phyloP scores from a whole-genome alignment of 2,329 filamentous ascomycete species.

The Rhynchosporium graminicola region DNA sequence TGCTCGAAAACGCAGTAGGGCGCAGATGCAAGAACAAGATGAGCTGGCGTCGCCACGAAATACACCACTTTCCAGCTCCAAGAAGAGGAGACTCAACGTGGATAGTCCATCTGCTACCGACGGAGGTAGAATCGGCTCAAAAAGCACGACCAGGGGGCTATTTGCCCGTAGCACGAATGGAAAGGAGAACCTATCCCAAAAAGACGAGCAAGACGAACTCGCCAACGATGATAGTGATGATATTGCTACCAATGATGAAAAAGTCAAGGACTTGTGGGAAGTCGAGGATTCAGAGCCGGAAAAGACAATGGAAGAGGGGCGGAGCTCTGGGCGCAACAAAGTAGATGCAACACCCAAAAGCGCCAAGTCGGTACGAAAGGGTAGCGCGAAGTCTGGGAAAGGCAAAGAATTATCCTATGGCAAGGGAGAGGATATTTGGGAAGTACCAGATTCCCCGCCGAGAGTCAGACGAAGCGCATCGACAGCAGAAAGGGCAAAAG shows the following conservation, averaged over 20 bases:
- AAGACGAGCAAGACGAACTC: conserved; percentile 13
- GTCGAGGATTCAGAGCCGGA: conserved; percentile 20
- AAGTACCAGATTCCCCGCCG: conserved; percentile 19
- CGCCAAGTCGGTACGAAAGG: conserved; percentile 4
- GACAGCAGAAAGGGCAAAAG: conserved; percentile 19
- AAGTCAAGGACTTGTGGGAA: conserved; percentile 21
- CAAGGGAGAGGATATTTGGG: conserved; percentile 23
- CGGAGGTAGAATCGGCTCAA: conserved; percentile 3
- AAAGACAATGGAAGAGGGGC: conserved; percentile 5
- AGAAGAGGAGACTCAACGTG: conserved; percentile 27
- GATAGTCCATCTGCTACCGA: conserved; percentile 17
- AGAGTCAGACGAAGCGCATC: conserved; percentile 12
- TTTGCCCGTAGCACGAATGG: conserved; percentile 17
- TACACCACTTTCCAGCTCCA: conserved; percentile 21
- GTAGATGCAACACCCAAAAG: conserved; percentile 16
- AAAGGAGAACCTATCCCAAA: conserved; percentile 21
- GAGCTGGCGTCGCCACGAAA: conserved; percentile 26
- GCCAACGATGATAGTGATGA: conserved; percentile 14
- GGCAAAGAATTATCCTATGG: conserved; percentile 6
- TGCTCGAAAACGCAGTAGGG: conserved; percentile 29
- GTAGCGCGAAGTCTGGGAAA: conserved; percentile 13
- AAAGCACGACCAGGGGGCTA: conserved; percentile 11
- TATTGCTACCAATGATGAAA: conserved; percentile 13
- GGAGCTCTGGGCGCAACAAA: conserved; percentile 13
- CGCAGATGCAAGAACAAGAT: conserved; percentile 26